These are phyloP conservation scores for Ganoderma leucocontextum DNA, from an alignment of 1,284 basidiomycete species.

Conservation along the genomic window DNA sequence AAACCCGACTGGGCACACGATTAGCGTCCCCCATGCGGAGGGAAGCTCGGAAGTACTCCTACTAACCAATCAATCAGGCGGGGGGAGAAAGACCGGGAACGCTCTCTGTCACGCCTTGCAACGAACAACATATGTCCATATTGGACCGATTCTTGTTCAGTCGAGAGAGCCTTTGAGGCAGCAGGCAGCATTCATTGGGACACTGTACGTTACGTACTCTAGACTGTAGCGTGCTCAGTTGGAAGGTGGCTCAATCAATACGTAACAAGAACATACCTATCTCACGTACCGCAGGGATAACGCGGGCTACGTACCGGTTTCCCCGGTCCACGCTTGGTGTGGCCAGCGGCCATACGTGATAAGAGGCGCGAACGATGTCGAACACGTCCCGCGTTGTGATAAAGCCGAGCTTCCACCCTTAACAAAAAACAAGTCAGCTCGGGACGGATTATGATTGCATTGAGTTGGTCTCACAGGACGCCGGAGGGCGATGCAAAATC, in stretches of 20 bases:
- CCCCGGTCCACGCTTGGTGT: slow-evolving; percentile 3
- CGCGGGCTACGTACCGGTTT: slow-evolving; percentile 8
- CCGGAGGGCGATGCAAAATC: background rate
- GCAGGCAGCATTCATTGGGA: slow-evolving; percentile 6
- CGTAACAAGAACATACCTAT: slow-evolving; percentile 21
- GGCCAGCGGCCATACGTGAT: slow-evolving; percentile 3
- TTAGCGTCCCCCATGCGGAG: slow-evolving; percentile 26
- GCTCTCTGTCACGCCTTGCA: background rate
- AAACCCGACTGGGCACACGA: slow-evolving; percentile 26
- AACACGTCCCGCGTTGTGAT: background rate
- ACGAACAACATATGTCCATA: background rate
- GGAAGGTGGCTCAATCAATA: background rate
- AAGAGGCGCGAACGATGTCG: background rate
- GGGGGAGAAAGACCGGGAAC: background rate
- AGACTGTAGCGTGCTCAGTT: slow-evolving; percentile 11
- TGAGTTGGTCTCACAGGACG: slow-evolving; percentile 7
- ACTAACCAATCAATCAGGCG: slow-evolving; percentile 1
- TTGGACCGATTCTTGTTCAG: background rate
- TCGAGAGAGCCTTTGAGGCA: background rate
- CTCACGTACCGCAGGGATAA: slow-evolving; percentile 11
- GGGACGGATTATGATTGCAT: slow-evolving; percentile 7
- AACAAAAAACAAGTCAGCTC: slow-evolving; percentile 2
- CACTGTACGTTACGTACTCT: slow-evolving; percentile 2
- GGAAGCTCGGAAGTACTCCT: slow-evolving; percentile 30
- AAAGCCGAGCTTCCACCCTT: background rate